These are phyloP conservation scores for Pouteria campechiana DNA, from an alignment of 179 eudicot species.

Conservation along the genomic window DNA sequence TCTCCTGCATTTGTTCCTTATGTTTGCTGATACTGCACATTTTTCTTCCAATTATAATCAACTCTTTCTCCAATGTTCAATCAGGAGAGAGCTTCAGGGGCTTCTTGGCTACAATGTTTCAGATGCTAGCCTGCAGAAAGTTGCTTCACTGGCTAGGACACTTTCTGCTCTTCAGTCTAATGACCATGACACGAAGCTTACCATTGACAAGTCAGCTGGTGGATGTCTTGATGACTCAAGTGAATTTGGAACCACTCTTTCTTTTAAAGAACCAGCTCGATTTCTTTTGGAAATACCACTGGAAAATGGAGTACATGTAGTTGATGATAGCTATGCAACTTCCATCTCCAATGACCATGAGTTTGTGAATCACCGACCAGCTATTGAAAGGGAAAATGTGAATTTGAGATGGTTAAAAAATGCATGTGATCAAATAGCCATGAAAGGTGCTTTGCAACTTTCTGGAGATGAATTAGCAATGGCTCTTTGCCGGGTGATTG, in stretches of 20 bases:
- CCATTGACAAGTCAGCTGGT: slow-evolving; percentile 13
- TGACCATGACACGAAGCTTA: slow-evolving; percentile 10
- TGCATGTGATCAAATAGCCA: slow-evolving; percentile 62
- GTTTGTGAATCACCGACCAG: slow-evolving; percentile 10
- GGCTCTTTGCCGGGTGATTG: slow-evolving; percentile 84
- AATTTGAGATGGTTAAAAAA: slow-evolving; percentile 82
- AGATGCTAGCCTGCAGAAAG: slow-evolving; percentile 44
- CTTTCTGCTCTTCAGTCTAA: slow-evolving; percentile 48
- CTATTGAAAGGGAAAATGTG: slow-evolving; percentile 25
- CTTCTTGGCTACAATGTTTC: slow-evolving; percentile 52
- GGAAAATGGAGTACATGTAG: slow-evolving; percentile 45
- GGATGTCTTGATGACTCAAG: slow-evolving; percentile 18
- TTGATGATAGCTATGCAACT: slow-evolving; percentile 26
- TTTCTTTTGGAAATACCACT: slow-evolving; percentile 58
- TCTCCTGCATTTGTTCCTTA: no score
- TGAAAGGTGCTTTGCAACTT: slow-evolving; percentile 62
- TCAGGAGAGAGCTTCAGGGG: slow-evolving; percentile 73
- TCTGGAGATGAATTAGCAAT: slow-evolving; percentile 89
- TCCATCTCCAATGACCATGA: slow-evolving; percentile 32
- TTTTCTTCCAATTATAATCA: no score
- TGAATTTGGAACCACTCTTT: slow-evolving; percentile 79
- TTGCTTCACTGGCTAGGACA: slow-evolving; percentile 39
- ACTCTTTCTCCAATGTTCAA: no score
- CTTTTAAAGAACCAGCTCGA: slow-evolving; percentile 64
- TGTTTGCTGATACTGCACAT: no score